Percentiles rank a stretch among this genome's conserved stretches.
These are phyloP conservation scores for Leccinum variicolor DNA, from an alignment of 768 basidiomycete species.

Conservation along the genomic window DNA sequence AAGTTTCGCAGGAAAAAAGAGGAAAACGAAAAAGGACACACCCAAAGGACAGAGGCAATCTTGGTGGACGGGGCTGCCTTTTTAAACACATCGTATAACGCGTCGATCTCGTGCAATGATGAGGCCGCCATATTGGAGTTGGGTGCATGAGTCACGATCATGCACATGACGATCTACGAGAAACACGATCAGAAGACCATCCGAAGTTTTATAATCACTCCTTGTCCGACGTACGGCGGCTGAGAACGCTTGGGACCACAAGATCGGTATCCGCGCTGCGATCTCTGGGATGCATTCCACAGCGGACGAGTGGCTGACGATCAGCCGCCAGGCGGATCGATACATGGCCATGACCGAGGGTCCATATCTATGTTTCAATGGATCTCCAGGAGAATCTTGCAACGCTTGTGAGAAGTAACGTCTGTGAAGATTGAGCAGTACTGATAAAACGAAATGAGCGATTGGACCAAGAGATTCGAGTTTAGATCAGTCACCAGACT, in stretches of 20 bases:
- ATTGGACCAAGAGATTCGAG: neutral
- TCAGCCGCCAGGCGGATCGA: slow-evolving; percentile 67
- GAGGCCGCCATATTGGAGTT: slow-evolving; percentile 44
- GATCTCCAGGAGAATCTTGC: slow-evolving; percentile 53
- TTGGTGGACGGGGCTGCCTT: slow-evolving; percentile 42
- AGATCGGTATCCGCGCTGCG: slow-evolving; percentile 42
- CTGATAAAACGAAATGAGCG: slow-evolving; percentile 29
- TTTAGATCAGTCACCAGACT: slow-evolving; percentile 39
- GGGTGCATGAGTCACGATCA: slow-evolving; percentile 50
- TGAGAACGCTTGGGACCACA: slow-evolving; percentile 68
- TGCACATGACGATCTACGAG: slow-evolving; percentile 55
- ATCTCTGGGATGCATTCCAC: slow-evolving; percentile 40
- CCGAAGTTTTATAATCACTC: neutral
- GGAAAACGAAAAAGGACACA: slow-evolving; percentile 21
- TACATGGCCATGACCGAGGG: slow-evolving; percentile 72
- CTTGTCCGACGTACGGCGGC: slow-evolving; percentile 48
- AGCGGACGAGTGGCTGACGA: slow-evolving; percentile 44
- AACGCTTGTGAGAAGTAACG: slow-evolving; percentile 67
- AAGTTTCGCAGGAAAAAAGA: neutral
- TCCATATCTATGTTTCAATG: slow-evolving; percentile 58
- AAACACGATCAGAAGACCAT: neutral
- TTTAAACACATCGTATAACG: slow-evolving; percentile 43
- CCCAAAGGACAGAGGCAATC: slow-evolving; percentile 45
- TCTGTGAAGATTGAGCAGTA: slow-evolving; percentile 62
- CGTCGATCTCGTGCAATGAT: slow-evolving; percentile 47